A percentile compares a stretch with the other conserved stretches of the same genome.
Evolutionary conservation across 2,329 filamentous ascomycete species (phyloP).

Genomic region (Graphiopsis chlorocephala): DNA sequence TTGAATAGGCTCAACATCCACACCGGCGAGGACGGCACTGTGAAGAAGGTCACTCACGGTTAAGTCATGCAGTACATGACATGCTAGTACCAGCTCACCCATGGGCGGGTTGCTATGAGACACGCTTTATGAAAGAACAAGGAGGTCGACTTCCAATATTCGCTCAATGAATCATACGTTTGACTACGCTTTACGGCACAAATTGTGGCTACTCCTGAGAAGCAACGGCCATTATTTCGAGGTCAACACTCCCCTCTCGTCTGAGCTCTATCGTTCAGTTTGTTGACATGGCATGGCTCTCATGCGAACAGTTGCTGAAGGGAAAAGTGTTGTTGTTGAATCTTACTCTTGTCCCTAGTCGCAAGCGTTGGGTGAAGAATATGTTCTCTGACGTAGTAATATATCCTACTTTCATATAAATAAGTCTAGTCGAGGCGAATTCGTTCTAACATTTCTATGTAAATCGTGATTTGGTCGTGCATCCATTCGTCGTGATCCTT

Average conservation of each 20-base stretch:
- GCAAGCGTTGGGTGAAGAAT: no score
- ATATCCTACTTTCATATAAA: no score
- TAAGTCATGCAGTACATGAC: slow-evolving; percentile 22
- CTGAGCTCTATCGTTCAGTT: not conserved
- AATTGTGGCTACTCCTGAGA: not conserved
- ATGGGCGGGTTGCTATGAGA: not conserved
- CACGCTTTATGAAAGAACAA: not conserved
- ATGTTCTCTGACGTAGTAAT: no score
- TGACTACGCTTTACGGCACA: not conserved
- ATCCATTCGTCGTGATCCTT: no score
- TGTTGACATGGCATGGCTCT: not conserved
- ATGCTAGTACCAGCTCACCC: not conserved
- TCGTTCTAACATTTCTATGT: no score
- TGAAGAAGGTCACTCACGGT: slow-evolving; percentile 48
- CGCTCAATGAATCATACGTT: not conserved
- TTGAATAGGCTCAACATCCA: slow-evolving; percentile 46
- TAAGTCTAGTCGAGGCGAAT: no score
- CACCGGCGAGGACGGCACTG: slow-evolving; percentile 48
- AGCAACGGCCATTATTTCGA: not conserved
- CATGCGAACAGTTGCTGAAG: not conserved
- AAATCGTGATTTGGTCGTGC: no score
- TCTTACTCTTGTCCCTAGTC: no score
- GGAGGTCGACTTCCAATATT: not conserved
- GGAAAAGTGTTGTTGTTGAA: not conserved
- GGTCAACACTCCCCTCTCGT: not conserved